Base-by-base conservation (phyloP, 2,329 filamentous ascomycete genomes). In the Mariannaea sp. region DNA sequence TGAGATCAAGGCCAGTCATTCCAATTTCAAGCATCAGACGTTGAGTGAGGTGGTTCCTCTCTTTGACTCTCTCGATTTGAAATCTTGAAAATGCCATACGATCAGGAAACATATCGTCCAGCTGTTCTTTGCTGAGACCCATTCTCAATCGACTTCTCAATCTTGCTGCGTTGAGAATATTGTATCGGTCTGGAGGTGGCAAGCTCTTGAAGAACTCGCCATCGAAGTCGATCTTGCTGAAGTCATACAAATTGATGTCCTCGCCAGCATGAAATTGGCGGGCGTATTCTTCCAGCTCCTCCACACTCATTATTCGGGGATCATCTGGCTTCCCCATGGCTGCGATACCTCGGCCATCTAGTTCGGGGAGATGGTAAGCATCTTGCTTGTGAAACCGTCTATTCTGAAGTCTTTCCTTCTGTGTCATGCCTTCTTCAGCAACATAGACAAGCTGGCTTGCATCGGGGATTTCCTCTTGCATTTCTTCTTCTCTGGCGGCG, bases 201-300 rank as follows among this genome's bases (percentile, higher is more conserved):
- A 99, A 74, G 69, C 91, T 96, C 70, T 89, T 84, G 75, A 99
- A 99, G 73, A 99, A 99, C 10, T 93, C 86, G 61, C 92, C 90
- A 61, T 97, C 89, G 66, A 97, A 99, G 69, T 99, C 94, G 64
- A 99, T 99, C 73, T 97, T 97, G 68, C 90, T 95, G 69, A 99
- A 99, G 73, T 97, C 93, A 72, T 97, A 97, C 5, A 92, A 73
- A 60, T 87, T 87, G 64, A 97, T 88, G 69, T 97, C 93, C 72
- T 97, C 92, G 49, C 94, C 94, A 56, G 85, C 85, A 65, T 97
- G 85, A 66, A 97, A 97, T 59, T 97, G 92, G 45, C 87, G 81
- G 3, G 95, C 93, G 69, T 99, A 99, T 61, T 93, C 88, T 73
- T 97, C 91, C 53, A 99, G 75, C 69, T 99, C 93, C 67, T 96